Evolutionary conservation across 352 stramenopile genomes (phyloP).

Genomic region (Phytophthora sansomeana): DNA sequence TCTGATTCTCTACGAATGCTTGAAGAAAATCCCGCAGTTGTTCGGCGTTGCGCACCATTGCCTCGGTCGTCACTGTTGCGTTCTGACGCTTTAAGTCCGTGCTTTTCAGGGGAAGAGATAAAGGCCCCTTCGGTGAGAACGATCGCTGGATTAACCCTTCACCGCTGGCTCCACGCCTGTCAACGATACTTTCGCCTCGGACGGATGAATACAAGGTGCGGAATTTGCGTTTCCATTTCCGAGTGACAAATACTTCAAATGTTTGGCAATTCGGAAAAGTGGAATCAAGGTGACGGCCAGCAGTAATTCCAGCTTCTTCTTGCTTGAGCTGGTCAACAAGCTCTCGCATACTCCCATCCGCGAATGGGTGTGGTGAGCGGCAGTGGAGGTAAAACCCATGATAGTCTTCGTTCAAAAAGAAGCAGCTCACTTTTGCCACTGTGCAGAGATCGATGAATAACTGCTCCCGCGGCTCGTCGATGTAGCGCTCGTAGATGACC

Average conservation of each 20-base stretch:
- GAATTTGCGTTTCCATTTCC: constrained; percentile 88
- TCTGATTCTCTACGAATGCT: constrained; percentile 85
- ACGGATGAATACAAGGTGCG: constrained; percentile 60
- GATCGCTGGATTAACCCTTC: constrained; percentile 41
- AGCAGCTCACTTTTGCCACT: constrained; percentile 92
- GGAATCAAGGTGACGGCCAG: constrained; percentile 86
- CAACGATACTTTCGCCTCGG: constrained; percentile 27
- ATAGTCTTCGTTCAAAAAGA: constrained; percentile 93
- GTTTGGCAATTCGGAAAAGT: constrained; percentile 86
- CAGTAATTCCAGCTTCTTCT: constrained; percentile 88
- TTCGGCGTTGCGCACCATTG: constrained; percentile 59
- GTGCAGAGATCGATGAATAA: constrained; percentile 96
- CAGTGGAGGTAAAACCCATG: constrained; percentile 97
- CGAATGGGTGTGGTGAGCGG: constrained; percentile 92
- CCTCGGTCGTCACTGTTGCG: constrained; percentile 41
- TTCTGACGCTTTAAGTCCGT: constrained; percentile 29
- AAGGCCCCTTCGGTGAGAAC: constrained; percentile 34
- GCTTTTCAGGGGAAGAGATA: constrained; percentile 28
- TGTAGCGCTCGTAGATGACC: constrained; percentile 85
- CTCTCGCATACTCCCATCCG: constrained; percentile 94
- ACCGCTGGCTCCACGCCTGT: constrained; percentile 20
- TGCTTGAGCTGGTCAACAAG: constrained; percentile 92
- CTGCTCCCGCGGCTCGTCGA: constrained; percentile 71
- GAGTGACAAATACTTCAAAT: constrained; percentile 94
- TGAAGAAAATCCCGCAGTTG: constrained; percentile 85